Base-by-base conservation (phyloP, 2,329 filamentous ascomycete genomes). In the Penicillium sp. region DNA sequence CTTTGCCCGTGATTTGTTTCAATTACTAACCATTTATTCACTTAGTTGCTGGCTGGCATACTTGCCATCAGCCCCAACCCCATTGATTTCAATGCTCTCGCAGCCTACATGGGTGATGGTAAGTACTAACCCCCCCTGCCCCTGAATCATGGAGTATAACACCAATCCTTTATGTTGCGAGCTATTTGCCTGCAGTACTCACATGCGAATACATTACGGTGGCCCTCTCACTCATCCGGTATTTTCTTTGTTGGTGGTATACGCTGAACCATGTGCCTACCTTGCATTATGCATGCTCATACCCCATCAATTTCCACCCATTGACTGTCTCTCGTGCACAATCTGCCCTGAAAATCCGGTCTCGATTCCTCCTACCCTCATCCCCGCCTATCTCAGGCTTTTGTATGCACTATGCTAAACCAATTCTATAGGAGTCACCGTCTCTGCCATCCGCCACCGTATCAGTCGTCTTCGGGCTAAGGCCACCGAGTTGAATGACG, bases 321-420 rank as follows among this genome's bases (percentile, higher is more conserved):
- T 25, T 32, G 10, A 5, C 10, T 46, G 1, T 21, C 4, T 25
- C 4, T 1, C 29, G 0, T 25, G 18, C 18, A 23, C 7, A 7
- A n/a, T 23, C 16, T 16, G 4, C 16, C 5, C 31, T 6, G 18
- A 6, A n/a, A 12, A 2, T 6, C 8, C 7, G 5, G 9, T 16
- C 25, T 23, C 18, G 16, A 46, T 13, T 3, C 6, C 18, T 8
- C 5, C 34, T n/a, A 2, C 3, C 12, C 4, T 3, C 8, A 23
- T 23, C 13, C 6, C 2, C 4, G 1, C 3, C 10, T 3, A n/a
- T 16, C 16, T 3, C 8, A 8, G 4, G 13, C 13, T n/a, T 0
- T n/a, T 23, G n/a, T 1, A 25, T 15, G 1, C 3, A 35, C 15
- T 5, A 35, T 25, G 9, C 44, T 46, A 25, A 46, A 4, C 15